Percentiles rank a stretch among this genome's conserved stretches.
phyloP scores from a whole-genome alignment of 805 yeast genomes.

The Lipomyces sp. region DNA sequence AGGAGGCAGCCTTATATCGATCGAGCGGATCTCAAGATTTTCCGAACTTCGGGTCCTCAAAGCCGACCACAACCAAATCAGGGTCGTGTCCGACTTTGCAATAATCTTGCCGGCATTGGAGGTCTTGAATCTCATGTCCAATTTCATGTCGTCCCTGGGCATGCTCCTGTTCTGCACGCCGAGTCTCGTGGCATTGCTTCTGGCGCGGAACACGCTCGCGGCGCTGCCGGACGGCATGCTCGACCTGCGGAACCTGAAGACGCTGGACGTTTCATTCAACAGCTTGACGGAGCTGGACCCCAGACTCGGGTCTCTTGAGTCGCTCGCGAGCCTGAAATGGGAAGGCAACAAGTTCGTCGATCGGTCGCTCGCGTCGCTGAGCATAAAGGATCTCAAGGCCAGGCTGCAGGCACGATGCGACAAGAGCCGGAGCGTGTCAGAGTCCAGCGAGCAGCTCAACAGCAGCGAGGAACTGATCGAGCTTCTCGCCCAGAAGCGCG shows the following conservation, averaged over 20 bases:
- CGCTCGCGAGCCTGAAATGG: slow-evolving; percentile 18
- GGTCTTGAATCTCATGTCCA: slow-evolving; percentile 16
- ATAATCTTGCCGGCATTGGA: slow-evolving; percentile 24
- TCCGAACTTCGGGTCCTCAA: slow-evolving; percentile 14
- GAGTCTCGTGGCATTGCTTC: slow-evolving; percentile 7
- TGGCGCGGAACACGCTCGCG: slow-evolving; percentile 15
- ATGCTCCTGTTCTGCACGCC: slow-evolving; percentile 27
- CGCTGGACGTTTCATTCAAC: slow-evolving; percentile 19
- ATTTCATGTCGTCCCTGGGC: slow-evolving; percentile 17
- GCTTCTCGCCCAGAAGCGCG: slow-evolving; percentile 9
- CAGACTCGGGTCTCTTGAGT: slow-evolving; percentile 12
- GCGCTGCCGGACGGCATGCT: slow-evolving; percentile 19
- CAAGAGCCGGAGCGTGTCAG: slow-evolving; percentile 4
- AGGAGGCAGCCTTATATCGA: slow-evolving; percentile 20
- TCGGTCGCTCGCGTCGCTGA: slow-evolving; percentile 6
- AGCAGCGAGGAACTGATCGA: slow-evolving; percentile 12
- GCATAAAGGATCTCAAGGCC: slow-evolving; percentile 9
- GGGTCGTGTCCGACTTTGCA: slow-evolving; percentile 25
- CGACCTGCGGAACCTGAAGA: slow-evolving; percentile 7
- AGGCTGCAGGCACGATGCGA: slow-evolving; percentile 14
- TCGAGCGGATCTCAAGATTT: slow-evolving; percentile 19
- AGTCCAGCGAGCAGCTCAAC: not conserved
- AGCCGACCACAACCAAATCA: slow-evolving; percentile 22
- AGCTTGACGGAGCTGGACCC: slow-evolving; percentile 14
- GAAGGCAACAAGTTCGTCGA: slow-evolving; percentile 27